phyloP scores from a whole-genome alignment of 495 filamentous ascomycete genomes.

The Talaromyces trachyspermus region DNA sequence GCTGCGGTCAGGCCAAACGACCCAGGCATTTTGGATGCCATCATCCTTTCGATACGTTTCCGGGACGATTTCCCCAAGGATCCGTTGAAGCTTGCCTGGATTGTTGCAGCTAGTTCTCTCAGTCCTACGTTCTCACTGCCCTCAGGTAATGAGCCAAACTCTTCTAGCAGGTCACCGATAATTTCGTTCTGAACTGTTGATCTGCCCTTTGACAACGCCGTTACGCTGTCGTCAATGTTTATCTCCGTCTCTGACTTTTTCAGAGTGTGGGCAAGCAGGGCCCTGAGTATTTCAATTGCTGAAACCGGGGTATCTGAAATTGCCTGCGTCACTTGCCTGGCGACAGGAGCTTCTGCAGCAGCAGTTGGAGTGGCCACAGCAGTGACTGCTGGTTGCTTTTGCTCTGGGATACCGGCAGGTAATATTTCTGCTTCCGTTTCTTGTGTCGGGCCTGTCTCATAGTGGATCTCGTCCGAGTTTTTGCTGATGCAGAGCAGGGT shows the following conservation, averaged over 20 bases:
- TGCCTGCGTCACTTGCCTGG: constrained; percentile 20
- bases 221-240: not conserved
- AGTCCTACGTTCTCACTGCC: constrained; percentile 7
- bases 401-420: too few species aligned
- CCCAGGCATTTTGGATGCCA: constrained; percentile 10
- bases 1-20: constrained; percentile 7
- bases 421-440: not conserved
- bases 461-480: not conserved
- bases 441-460: not conserved
- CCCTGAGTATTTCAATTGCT: not conserved
- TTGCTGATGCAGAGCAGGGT: not conserved
- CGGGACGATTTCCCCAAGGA: constrained; percentile 5
- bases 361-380: constrained; percentile 18
- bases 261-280: not conserved
- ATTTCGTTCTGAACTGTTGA: constrained; percentile 18
- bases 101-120: not conserved
- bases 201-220: too few species aligned
- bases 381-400: too few species aligned
- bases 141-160: constrained; percentile 14
- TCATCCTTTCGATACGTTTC: constrained; percentile 3
- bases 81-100: not conserved
- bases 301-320: constrained; percentile 13
- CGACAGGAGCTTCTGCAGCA: constrained; percentile 20
- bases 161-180: constrained; percentile 11
- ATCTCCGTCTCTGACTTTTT: not conserved